phyloP scores from a whole-genome alignment of 2,329 filamentous ascomycete species.

The Paecilomyces niveus region DNA sequence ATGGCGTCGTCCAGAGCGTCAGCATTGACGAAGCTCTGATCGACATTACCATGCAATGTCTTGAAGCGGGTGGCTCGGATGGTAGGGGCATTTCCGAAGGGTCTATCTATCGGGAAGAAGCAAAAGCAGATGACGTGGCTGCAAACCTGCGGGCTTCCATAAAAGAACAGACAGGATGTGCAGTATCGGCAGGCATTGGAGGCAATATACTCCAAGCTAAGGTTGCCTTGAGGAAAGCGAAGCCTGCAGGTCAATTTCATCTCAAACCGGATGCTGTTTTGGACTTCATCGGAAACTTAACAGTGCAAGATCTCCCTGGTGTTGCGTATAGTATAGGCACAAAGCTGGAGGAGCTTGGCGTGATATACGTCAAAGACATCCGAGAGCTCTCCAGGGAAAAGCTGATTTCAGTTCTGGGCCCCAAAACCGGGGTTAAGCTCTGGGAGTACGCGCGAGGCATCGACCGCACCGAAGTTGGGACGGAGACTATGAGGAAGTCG shows the following conservation, averaged over 20 bases:
- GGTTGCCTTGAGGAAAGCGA: slow-evolving; percentile 81
- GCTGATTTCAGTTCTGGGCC: slow-evolving; percentile 66
- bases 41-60: slow-evolving; percentile 68
- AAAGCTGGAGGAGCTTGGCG: slow-evolving; percentile 79
- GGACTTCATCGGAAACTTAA: slow-evolving; percentile 67
- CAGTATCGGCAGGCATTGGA: slow-evolving; percentile 89
- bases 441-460: slow-evolving; percentile 88
- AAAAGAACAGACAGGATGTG: slow-evolving; percentile 68
- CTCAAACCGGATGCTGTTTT: slow-evolving; percentile 74
- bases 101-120: slow-evolving; percentile 69
- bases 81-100: slow-evolving; percentile 60
- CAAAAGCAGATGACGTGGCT: slow-evolving; percentile 67
- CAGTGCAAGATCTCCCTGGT: slow-evolving; percentile 76
- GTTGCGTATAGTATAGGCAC: slow-evolving; percentile 85
- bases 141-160: slow-evolving; percentile 60
- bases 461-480: slow-evolving; percentile 76
- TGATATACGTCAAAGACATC: slow-evolving; percentile 77
- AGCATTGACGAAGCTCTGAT: slow-evolving; percentile 93
- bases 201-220: slow-evolving; percentile 87
- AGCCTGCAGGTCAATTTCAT: slow-evolving; percentile 88
- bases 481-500: slow-evolving; percentile 79
- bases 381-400: slow-evolving; percentile 69
- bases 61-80: slow-evolving; percentile 58
- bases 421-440: slow-evolving; percentile 86
- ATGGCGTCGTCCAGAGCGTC: slow-evolving; percentile 85